Evolutionary conservation across 176 grass and related monocot species (phyloP), one percentile per base, ranked within the genome.

Genomic region (Metroxylon sagu): DNA sequence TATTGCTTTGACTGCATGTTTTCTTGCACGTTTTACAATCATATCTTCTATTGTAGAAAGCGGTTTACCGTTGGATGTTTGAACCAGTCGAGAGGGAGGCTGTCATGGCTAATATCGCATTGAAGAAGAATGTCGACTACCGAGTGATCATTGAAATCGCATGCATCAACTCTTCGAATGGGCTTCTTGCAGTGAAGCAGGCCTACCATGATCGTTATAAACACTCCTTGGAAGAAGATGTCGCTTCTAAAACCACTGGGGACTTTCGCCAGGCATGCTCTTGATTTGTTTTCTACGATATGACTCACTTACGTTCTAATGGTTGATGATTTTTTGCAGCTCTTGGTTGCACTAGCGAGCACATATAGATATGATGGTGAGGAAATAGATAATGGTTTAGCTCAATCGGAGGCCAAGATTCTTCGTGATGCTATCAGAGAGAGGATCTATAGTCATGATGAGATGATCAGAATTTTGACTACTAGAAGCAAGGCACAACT

Each of bases 401-500:
- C 90, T 15, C 25, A 48, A 17, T 76, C 74, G 0, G 90, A 90
- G 67, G 83, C 90, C 4, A 81, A 77, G 62, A 73, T 68, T 30
- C 31, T 87, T 50, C 65, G 60, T 6, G 77, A 84, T 52, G 57
- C 60, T 16, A 77, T 90, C 27, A 61, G 14, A 2, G 50, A 79
- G 4, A 74, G 67, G 35, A 18, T 54, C 4, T 55, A 18, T 5
- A 65, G 78, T 28, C 71, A 87, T 65, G 71, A 73, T 2, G 86
- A 90, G 66, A 66, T 87, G 56, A 74, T 86, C 21, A 83, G 90
- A 73, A 81, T 95, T 17, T 31, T 90, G 63, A 64, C 77, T 16
- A 87, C 90, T 8, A 77, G 86, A 61, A 95, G 86, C 86, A 95
- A 70, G 48, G 77, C 86, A 8, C 90, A 95, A 48, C 77, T 95